Evolutionary conservation across 2,329 filamentous ascomycete genomes (phyloP), one percentile per base, ranked within the genome.

Genomic region (Colletotrichum scovillei): DNA sequence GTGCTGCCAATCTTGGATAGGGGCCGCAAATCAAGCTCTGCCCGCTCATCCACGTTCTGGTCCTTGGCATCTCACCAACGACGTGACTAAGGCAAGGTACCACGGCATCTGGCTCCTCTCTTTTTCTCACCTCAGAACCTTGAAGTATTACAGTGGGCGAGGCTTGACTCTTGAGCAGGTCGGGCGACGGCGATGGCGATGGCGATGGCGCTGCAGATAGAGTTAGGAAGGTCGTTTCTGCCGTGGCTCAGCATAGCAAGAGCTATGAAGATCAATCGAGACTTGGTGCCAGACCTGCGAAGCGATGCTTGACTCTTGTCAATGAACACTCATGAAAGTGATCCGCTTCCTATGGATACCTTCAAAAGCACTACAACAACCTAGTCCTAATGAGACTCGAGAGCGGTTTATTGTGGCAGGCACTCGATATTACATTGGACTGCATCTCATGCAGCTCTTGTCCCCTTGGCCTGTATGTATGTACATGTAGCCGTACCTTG

Each of bases 21-120:
- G 69, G 64, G 72, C 72, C 69, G 70, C 70, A 72, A 72, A 72
- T 72, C 70, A 72, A 72, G 70, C 70, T 72, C 70, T 72, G 70
- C 59, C 65, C 52, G 58, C 55, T 60, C 53, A 38, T 59, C 70
- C 70, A 72, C 70, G 70, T 72, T 72, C 53, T 72, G 32, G 32
- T 69, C 66, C 69, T 72, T 69, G 70, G 70, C 70, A 72, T 69
- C 63, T 65, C 70, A 69, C 66, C 53, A 69, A 14, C 30, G 62
- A 57, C 49, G 67, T 58, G 8, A 58, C 55, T 32, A 59, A 67
- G 64, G 35, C 16, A 22, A 49, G 42, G 42, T 22, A 49, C 42
- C 42, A 49, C 42, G 42, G 42, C 42, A 49, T 4, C 42, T 49
- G 42, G 42, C 42, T 19, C 38, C 32, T 35, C 32, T 35, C 32